phyloP scores from a whole-genome alignment of 83 land plant genomes.

The Picea mariana region DNA sequence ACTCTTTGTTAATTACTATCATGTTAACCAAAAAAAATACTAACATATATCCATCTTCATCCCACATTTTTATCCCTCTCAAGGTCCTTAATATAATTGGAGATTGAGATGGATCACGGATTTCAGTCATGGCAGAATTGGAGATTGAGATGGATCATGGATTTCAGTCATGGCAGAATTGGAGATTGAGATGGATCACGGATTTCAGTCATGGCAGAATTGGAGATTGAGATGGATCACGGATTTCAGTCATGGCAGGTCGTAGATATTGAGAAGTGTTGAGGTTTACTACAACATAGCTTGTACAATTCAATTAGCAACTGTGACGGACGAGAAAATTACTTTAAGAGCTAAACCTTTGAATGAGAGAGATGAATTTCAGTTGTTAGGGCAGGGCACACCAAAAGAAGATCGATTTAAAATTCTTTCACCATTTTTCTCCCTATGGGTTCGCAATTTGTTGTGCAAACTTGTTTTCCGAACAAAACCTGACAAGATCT shows the following conservation, averaged over 20 bases:
- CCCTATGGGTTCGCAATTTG: not conserved
- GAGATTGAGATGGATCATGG: no score
- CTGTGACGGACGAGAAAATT: not conserved
- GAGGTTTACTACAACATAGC: not conserved
- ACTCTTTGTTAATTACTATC: no score
- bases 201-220: not conserved
- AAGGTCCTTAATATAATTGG: no score
- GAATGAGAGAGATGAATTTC: not conserved
- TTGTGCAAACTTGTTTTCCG: not conserved
- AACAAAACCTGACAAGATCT: not conserved
- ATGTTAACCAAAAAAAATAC: not conserved
- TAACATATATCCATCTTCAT: not conserved
- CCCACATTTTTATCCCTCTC: no score
- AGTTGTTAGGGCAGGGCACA: not conserved
- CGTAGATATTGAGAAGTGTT: not conserved
- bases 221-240: no score
- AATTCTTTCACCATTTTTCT: not conserved
- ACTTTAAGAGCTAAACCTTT: not conserved
- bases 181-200: no score
- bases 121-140: not conserved
- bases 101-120: no score
- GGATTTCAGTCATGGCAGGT: not conserved
- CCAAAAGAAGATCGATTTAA: not conserved
- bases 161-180: not conserved
- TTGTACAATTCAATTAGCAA: not conserved